phyloP scores from a whole-genome alignment of 2,329 filamentous ascomycete species.

The Elsinoe perseae region DNA sequence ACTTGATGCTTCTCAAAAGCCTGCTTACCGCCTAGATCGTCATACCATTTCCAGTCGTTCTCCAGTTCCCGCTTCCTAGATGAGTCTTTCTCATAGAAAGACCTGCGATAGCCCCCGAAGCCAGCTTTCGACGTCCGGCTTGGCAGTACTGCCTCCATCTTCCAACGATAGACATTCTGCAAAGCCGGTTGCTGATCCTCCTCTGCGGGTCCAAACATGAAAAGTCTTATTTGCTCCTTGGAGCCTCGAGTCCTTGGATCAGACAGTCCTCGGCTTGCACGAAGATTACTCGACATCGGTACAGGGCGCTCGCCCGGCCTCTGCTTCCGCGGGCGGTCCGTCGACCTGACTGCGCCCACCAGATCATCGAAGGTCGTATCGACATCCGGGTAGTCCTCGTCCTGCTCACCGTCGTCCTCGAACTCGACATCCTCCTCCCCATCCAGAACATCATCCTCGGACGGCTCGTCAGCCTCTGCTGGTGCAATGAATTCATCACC shows the following conservation, averaged over 20 bases:
- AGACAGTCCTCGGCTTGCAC: slow-evolving; percentile 24
- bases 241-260: slow-evolving; percentile 23
- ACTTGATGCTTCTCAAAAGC: slow-evolving; percentile 39
- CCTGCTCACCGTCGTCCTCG: slow-evolving; percentile 28
- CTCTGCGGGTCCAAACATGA: slow-evolving; percentile 44
- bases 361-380: slow-evolving; percentile 13
- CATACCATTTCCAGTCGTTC: slow-evolving; percentile 48
- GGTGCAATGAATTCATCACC: neutral
- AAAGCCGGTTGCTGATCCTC: slow-evolving; percentile 44
- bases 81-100: slow-evolving; percentile 38
- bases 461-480: neutral
- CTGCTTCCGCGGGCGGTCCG: neutral
- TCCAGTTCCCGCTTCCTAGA: slow-evolving; percentile 39
- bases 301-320: neutral
- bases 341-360: neutral
- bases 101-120: slow-evolving; percentile 35
- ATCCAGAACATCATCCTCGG: neutral
- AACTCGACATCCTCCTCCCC: slow-evolving; percentile 27
- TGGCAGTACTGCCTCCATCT: slow-evolving; percentile 45
- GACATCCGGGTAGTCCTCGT: slow-evolving; percentile 31
- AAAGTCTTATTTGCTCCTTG: slow-evolving; percentile 40
- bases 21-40: slow-evolving; percentile 33
- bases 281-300: neutral
- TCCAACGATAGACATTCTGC: slow-evolving; percentile 46
- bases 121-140: slow-evolving; percentile 32